phyloP scores from a whole-genome alignment of 2,329 filamentous ascomycete genomes.

The Pestalotiopsis sp. region DNA sequence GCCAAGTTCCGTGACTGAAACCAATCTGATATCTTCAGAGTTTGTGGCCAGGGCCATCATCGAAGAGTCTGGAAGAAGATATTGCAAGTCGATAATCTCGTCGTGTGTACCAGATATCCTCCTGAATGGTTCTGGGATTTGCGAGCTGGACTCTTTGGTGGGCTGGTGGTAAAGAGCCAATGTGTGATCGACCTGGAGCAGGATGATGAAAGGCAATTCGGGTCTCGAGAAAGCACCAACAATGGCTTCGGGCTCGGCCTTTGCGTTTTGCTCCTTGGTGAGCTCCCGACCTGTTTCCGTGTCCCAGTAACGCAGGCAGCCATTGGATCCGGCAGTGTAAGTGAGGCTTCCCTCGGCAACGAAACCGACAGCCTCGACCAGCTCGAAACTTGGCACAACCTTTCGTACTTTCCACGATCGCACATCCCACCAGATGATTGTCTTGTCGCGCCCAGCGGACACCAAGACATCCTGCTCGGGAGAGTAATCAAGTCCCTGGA shows the following conservation, averaged over 20 bases:
- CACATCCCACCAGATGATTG: conserved; percentile 88
- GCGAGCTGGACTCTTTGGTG: conserved; percentile 39
- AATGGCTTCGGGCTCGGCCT: conserved; percentile 67
- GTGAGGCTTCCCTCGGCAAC: conserved; percentile 70
- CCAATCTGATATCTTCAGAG: conserved; percentile 86
- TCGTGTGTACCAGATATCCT: conserved; percentile 96
- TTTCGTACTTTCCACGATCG: conserved; percentile 81
- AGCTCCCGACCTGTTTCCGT: conserved; percentile 77
- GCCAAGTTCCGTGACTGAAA: conserved; percentile 64
- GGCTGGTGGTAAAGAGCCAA: conserved; percentile 69
- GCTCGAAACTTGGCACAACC: conserved; percentile 83
- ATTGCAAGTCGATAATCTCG: conserved; percentile 93
- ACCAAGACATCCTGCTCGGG: conserved; percentile 73
- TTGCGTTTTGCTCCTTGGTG: conserved; percentile 70
- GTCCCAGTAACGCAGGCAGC: conserved; percentile 82
- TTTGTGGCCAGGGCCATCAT: conserved; percentile 92
- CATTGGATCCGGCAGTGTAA: conserved; percentile 84
- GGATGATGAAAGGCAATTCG: conserved; percentile 71
- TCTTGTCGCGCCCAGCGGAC: conserved; percentile 90
- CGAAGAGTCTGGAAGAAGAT: conserved; percentile 78
- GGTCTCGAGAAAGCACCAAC: conserved; percentile 70
- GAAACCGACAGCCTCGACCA: conserved; percentile 84
- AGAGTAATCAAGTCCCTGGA: conserved; percentile 86
- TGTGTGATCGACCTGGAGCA: conserved; percentile 88
- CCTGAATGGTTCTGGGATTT: conserved; percentile 59